Percentiles rank a stretch among this genome's conserved stretches.
Evolutionary conservation across 768 basidiomycete genomes (phyloP).

Genomic region (Boletus speciosus): DNA sequence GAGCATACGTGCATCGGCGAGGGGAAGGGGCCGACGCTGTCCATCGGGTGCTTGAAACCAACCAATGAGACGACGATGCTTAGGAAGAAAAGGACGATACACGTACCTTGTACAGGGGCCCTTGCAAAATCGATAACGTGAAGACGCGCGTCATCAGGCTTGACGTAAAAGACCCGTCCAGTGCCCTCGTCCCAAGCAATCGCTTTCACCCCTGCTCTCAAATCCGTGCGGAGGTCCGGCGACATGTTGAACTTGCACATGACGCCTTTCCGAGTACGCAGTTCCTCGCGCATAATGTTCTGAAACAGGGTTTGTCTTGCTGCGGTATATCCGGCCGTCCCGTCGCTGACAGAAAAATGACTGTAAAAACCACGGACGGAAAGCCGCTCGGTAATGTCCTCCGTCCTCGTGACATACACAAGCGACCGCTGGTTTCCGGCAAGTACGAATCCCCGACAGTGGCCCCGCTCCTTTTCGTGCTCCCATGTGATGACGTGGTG

Average conservation of each 20-base stretch:
- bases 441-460: slow-evolving; percentile 31
- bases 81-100: background rate
- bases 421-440: slow-evolving; percentile 32
- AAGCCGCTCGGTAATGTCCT: slow-evolving; percentile 25
- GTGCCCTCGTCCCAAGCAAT: slow-evolving; percentile 66
- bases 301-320: slow-evolving; percentile 20
- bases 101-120: slow-evolving; percentile 33
- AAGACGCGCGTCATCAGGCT: slow-evolving; percentile 38
- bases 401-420: slow-evolving; percentile 26
- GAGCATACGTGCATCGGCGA: slow-evolving; percentile 32
- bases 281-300: slow-evolving; percentile 19
- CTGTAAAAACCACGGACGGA: slow-evolving; percentile 32
- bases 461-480: slow-evolving; percentile 16
- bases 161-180: slow-evolving; percentile 54
- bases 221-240: slow-evolving; percentile 15
- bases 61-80: slow-evolving; percentile 27
- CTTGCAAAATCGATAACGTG: slow-evolving; percentile 49
- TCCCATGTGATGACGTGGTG: slow-evolving; percentile 29
- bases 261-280: slow-evolving; percentile 15
- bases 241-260: slow-evolving; percentile 26
- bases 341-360: slow-evolving; percentile 37
- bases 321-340: slow-evolving; percentile 19
- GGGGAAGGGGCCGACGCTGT: slow-evolving; percentile 29
- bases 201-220: slow-evolving; percentile 38
- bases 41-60: slow-evolving; percentile 30